Evolutionary conservation across 768 basidiomycete species (phyloP), one percentile per base, ranked within the genome.

Genomic region (Rhodotorula graminis): DNA sequence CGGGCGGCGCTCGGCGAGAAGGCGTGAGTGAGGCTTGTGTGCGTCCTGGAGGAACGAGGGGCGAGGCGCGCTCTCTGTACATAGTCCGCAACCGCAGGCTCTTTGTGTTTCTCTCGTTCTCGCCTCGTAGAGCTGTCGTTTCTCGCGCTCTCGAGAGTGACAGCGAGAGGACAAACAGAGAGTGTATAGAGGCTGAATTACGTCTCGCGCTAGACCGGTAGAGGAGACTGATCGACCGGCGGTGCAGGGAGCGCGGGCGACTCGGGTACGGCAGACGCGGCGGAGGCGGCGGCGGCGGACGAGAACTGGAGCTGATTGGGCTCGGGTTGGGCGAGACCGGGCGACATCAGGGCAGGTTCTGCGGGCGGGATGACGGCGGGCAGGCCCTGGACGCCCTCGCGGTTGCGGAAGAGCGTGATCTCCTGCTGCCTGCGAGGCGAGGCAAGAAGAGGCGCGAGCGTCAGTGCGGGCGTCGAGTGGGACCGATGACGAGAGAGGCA

Each of bases 331-430:
- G 31, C 31, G 33, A 57, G 21, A 2, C 19, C 18, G 18, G 56
- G 21, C 11, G 31, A 27, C 56, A 55, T 12, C 37, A 58, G 57
- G 27, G 31, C 46, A 4, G 29, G 25, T 21, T 59, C 47, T 11
- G n/a, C 33, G 15, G 58, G 52, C 18, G 25, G 31, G 31, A 27
- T n/a, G 53, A 23, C 31, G 52, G 31, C 14, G 25, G 55, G 21
- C 31, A 59, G n/a, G 25, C 61, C 61, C 23, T 27, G 8, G n/a
- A 31, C 27, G 25, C 52, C 42, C 7, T 61, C 52, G 15, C 61
- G 67, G 19, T 46, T 46, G 40, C 75, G 71, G 60, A 68, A 76
- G n/a, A 76, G 61, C 27, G 75, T 76, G 42, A 76, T 71, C 56
- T 76, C 75, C 60, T 76, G 75, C 49, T 76, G 75, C 49, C 74